Percentiles rank a stretch among this genome's conserved stretches.
phyloP scores from a whole-genome alignment of 495 filamentous ascomycete species.

The Cercophora newfieldiana region DNA sequence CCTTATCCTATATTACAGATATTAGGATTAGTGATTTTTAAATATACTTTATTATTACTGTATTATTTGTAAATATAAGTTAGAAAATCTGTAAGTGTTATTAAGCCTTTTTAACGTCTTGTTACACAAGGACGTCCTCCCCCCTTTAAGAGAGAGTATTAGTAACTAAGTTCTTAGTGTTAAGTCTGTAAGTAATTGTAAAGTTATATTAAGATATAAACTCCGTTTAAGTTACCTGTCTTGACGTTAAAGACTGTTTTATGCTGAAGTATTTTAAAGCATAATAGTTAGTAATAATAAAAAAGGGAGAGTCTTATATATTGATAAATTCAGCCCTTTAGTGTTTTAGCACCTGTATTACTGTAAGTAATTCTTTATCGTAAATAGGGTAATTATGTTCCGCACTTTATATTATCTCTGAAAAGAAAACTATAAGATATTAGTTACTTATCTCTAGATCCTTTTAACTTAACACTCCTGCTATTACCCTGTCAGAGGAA shows the following conservation, averaged over 20 bases:
- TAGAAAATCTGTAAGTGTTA: too few relatives aligned
- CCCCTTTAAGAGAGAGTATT: neutral
- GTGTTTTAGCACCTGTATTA: neutral
- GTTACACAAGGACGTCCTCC: neutral
- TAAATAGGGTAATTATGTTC: neutral
- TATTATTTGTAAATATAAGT: too few relatives aligned
- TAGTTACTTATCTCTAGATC: neutral
- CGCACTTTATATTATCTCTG: neutral
- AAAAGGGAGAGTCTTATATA: too few relatives aligned
- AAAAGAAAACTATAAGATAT: neutral
- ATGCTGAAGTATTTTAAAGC: neutral
- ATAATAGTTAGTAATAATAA: neutral
- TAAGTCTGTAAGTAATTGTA: too few relatives aligned
- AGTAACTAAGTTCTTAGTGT: neutral
- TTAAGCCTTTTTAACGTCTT: neutral
- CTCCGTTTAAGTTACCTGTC: neutral
- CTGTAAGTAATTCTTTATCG: constrained; percentile 1
- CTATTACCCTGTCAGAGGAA: neutral
- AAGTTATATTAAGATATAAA: too few relatives aligned
- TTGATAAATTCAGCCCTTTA: neutral
- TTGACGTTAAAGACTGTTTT: neutral
- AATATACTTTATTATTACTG: too few relatives aligned
- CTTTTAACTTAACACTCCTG: neutral
- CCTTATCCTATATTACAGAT: too few relatives aligned
- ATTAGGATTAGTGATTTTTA: too few relatives aligned